Percentiles rank a stretch among this genome's conserved stretches.
phyloP scores from a whole-genome alignment of 2,329 filamentous ascomycete genomes.

The Arthrobotrys sphaeroides region DNA sequence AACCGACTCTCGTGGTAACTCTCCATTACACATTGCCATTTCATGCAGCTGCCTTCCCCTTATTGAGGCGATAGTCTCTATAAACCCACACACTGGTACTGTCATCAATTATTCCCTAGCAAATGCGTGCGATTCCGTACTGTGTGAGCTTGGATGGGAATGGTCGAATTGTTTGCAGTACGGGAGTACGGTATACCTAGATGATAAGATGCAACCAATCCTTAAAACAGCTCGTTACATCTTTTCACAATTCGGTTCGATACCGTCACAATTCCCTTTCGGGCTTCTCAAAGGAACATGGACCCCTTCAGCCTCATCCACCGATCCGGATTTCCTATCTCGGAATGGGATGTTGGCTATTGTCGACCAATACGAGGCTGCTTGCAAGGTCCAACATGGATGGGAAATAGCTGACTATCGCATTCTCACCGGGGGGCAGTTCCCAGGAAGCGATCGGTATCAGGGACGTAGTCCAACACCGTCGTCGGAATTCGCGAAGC shows the following conservation, averaged over 20 bases:
- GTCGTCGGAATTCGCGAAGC: not conserved
- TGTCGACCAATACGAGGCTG: not conserved
- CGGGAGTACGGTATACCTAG: not conserved
- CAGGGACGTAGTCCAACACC: not conserved
- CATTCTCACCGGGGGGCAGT: not conserved
- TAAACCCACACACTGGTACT: not conserved
- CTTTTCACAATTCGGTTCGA: not conserved
- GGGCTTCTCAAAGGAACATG: not conserved
- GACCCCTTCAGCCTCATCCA: not conserved
- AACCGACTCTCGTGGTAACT: not conserved
- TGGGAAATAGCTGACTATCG: slow-evolving; percentile 8
- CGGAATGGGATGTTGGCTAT: not conserved
- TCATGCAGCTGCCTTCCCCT: not conserved
- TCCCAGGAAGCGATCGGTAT: not conserved
- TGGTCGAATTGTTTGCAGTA: not conserved
- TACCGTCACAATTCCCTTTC: not conserved
- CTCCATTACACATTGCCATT: not conserved
- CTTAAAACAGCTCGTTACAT: not conserved
- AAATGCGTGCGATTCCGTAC: not conserved
- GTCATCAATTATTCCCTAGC: not conserved
- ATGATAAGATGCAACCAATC: not conserved
- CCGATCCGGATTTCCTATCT: not conserved
- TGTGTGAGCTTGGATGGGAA: not conserved
- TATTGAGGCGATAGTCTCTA: slow-evolving; percentile 1
- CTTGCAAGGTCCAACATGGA: not conserved